Evolutionary conservation across 805 yeast genomes (phyloP), one percentile per base, ranked within the genome.

Genomic region (Schwanniomyces pseudopolymorphus): DNA sequence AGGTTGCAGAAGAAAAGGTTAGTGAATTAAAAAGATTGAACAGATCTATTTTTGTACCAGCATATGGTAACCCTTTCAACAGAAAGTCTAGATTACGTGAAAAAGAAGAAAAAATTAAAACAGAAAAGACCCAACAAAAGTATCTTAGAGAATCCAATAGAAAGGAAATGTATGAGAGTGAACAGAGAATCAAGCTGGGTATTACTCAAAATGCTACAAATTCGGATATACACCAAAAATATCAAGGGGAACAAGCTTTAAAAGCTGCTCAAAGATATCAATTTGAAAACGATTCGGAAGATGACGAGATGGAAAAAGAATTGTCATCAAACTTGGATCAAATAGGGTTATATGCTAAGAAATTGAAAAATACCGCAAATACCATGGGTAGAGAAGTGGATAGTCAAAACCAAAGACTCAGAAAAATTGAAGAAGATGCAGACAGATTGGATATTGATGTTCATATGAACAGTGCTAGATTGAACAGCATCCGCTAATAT

Each of bases 281-380:
- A 57, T 87, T 89, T 56, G 97, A 89, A 60, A 87, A 86, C 41
- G 97, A 92, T 66, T 83, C 83, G 42, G 97, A 92, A 63, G 98
- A 94, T 65, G 96, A 90, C 57, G 94, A 84, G 55, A 80, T 89
- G 80, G 98, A 92, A 61, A 80, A 85, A 51, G 96, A 91, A 65
- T 81, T 90, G 55, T 91, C 90, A 44, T 70, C 79, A 52, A 94
- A 94, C 59, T 72, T 92, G 64, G 91, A 87, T 57, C 89, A 85
- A 62, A 86, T 94, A 41, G 78, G 80, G 10, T 76, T 75, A 35
- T 79, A 85, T 48, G 80, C 96, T 26, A 76, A 77, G 45, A 81
- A 90, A 49, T 78, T 92, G 66, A 85, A 83, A 61, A 79, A 75
- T 51, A 74, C 88, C 44, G 97, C 97, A 2, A 61, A 75, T 47